Conservation (phyloP, 164 flowering plant species). For the Platanus orientalis region DNA sequence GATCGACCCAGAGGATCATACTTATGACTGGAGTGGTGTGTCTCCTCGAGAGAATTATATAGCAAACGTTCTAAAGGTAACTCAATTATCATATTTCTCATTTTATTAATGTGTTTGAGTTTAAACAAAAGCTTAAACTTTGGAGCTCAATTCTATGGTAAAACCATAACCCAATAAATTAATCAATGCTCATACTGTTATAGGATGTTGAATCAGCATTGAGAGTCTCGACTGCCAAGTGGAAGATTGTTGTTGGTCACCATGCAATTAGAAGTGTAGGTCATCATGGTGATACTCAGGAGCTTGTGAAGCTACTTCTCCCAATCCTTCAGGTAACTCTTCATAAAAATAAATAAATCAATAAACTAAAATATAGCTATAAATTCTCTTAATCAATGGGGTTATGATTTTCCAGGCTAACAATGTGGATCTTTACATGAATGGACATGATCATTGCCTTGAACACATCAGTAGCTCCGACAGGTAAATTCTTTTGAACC, state of each 20-base stretch:
- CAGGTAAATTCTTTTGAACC: slow-evolving; percentile 28
- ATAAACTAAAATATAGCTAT: neutral
- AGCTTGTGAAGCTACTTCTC: slow-evolving; percentile 28
- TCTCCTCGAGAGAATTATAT: slow-evolving; percentile 29
- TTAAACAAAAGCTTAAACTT: neutral
- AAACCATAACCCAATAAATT: neutral
- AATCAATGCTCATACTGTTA: neutral
- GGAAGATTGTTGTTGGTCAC: slow-evolving; percentile 52
- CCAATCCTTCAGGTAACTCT: slow-evolving; percentile 33
- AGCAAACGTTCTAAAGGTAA: slow-evolving; percentile 29
- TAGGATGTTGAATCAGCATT: slow-evolving; percentile 37
- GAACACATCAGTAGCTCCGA: slow-evolving; percentile 41
- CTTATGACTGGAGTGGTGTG: slow-evolving; percentile 41
- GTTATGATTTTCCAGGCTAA: slow-evolving; percentile 45
- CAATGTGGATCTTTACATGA: slow-evolving; percentile 48
- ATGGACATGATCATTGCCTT: slow-evolving; percentile 70
- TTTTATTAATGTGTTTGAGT: no score
- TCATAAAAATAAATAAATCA: no score
- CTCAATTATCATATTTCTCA: neutral
- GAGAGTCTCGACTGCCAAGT: slow-evolving; percentile 32
- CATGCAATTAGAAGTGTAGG: slow-evolving; percentile 42
- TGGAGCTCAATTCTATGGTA: neutral
- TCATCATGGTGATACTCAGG: slow-evolving; percentile 37
- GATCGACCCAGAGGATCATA: slow-evolving; percentile 21
- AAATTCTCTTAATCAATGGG: neutral